phyloP scores from a whole-genome alignment of 495 filamentous ascomycete species.

The Zalerion maritima region DNA sequence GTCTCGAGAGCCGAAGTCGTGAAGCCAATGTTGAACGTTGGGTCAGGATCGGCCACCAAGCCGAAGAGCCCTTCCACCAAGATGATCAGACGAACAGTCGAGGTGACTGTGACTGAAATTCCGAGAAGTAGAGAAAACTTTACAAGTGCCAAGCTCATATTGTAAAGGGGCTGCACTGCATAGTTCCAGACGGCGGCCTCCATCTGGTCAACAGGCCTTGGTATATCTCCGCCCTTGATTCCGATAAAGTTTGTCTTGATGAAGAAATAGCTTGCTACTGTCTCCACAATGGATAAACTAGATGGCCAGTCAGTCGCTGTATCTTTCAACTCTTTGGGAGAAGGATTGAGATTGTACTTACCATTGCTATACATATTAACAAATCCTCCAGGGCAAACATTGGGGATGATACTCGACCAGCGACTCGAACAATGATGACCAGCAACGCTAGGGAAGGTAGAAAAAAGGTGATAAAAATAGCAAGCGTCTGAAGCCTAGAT shows the following conservation, averaged over 20 bases:
- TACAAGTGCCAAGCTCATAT: slow-evolving; percentile 44
- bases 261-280: slow-evolving; percentile 29
- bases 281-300: slow-evolving; percentile 27
- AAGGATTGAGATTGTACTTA: no score
- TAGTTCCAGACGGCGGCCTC: slow-evolving; percentile 32
- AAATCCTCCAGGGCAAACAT: no score
- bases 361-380: no score
- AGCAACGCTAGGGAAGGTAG: slow-evolving; percentile 19
- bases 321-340: no score
- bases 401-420: no score
- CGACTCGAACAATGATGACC: slow-evolving; percentile 16
- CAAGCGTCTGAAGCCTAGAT: slow-evolving; percentile 10
- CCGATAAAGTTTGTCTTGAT: slow-evolving; percentile 40
- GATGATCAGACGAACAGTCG: slow-evolving; percentile 25
- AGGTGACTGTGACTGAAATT: slow-evolving; percentile 38
- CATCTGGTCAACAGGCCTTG: slow-evolving; percentile 24
- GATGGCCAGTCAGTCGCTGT: no score
- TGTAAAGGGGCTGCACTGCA: slow-evolving; percentile 46
- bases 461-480: slow-evolving; percentile 17
- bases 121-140: slow-evolving; percentile 46
- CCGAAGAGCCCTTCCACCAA: slow-evolving; percentile 21
- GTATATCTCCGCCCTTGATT: slow-evolving; percentile 30
- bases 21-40: slow-evolving; percentile 14
- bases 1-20: slow-evolving; percentile 20
- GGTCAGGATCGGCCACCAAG: slow-evolving; percentile 1